Percentiles rank a stretch among this genome's conserved stretches.
Evolutionary conservation across 106 monocot genomes (phyloP).

Genomic region (Agapanthus africanus): DNA sequence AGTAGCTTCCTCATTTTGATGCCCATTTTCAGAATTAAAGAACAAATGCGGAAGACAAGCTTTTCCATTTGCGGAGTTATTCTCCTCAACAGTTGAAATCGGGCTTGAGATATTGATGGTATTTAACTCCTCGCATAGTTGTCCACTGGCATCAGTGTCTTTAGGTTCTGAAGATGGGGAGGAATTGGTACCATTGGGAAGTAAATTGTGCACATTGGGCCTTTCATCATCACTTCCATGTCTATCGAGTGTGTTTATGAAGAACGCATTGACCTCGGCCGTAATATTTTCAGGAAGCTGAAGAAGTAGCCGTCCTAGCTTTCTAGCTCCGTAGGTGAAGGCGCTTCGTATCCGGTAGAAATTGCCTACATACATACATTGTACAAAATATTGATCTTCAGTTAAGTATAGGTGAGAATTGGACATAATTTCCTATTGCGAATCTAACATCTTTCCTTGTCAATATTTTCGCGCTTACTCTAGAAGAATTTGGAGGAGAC

Average conservation of each 20-base stretch:
- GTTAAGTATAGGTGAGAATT: no score
- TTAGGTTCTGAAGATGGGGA: no score
- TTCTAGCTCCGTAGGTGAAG: constrained; percentile 72
- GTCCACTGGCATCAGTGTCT: constrained; percentile 10
- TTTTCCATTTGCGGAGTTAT: no score
- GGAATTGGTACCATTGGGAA: no score
- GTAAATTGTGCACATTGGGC: constrained; percentile 45
- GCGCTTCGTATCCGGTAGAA: constrained; percentile 82
- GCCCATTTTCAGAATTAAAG: no score
- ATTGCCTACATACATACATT: constrained; percentile 52
- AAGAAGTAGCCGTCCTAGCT: constrained; percentile 58
- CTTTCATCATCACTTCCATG: constrained; percentile 51
- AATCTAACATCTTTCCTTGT: no score
- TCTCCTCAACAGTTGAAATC: no score
- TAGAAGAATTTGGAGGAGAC: no score
- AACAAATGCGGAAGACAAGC: no score
- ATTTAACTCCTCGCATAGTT: constrained; percentile 16
- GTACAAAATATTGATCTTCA: no score
- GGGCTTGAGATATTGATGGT: constrained; percentile 15
- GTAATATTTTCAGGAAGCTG: constrained; percentile 36
- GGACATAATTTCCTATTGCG: no score
- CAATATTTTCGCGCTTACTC: no score
- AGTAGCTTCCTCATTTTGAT: not conserved
- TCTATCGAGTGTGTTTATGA: constrained; percentile 66
- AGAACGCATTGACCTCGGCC: constrained; percentile 51